phyloP scores from a whole-genome alignment of 495 filamentous ascomycete genomes.

The Xylaria sp. region DNA sequence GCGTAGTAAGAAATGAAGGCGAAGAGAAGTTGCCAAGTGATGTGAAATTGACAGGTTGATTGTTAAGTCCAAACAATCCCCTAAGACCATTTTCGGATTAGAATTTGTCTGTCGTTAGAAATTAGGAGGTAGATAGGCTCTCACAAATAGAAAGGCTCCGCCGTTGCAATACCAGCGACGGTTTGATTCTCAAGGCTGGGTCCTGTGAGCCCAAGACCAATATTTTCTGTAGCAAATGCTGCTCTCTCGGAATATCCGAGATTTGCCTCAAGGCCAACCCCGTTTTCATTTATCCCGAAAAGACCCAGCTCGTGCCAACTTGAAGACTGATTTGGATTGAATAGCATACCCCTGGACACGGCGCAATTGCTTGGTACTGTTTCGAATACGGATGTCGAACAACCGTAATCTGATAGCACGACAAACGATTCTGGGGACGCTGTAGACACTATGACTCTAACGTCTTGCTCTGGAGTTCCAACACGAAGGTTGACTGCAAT shows the following conservation, averaged over 20 bases:
- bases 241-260: conserved; percentile 52
- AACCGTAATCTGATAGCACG: conserved; percentile 48
- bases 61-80: conserved; percentile 61
- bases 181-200: conserved; percentile 55
- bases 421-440: conserved; percentile 46
- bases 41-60: conserved; percentile 57
- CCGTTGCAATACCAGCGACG: conserved; percentile 52
- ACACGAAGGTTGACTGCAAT: conserved; percentile 37
- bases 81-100: conserved; percentile 24
- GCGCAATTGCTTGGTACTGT: conserved; percentile 50
- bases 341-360: conserved; percentile 53
- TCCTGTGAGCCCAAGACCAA: conserved; percentile 55
- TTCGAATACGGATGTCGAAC: conserved; percentile 40
- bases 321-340: conserved; percentile 55
- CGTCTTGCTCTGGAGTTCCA: conserved; percentile 46
- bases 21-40: conserved; percentile 49
- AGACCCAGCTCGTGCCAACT: conserved; percentile 53
- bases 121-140: conserved; percentile 2
- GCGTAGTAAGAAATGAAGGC: conserved; percentile 56
- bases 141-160: conserved; percentile 59
- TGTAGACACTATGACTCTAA: conserved; percentile 47
- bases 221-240: conserved; percentile 58
- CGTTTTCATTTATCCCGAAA: conserved; percentile 46
- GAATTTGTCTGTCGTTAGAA: not conserved
- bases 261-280: conserved; percentile 50